Evolutionary conservation across 73 alveolate species (phyloP).

Genomic region (Symbiodinium natans): DNA sequence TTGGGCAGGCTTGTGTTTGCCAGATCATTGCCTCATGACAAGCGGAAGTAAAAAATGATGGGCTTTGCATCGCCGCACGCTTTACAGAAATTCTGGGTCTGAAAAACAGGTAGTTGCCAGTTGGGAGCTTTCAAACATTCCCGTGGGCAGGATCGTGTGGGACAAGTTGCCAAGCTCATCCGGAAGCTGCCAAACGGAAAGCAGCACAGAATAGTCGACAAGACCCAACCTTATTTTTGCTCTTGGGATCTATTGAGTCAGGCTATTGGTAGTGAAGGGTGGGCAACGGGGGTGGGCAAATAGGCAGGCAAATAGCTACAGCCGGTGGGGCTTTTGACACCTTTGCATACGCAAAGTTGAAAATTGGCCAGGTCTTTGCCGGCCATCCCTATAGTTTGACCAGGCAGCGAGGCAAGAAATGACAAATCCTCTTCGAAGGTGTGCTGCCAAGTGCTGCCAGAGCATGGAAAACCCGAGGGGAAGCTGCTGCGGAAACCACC

Average conservation of each 20-base stretch:
- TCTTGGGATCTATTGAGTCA: too few species aligned
- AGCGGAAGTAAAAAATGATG: not conserved
- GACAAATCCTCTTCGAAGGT: constrained; percentile 18
- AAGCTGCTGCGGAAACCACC: constrained; percentile 42
- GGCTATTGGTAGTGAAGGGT: too few species aligned
- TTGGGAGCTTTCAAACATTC: not conserved
- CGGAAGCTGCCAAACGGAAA: constrained; percentile 38
- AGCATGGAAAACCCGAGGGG: not conserved
- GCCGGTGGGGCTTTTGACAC: not conserved
- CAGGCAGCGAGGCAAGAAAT: constrained; percentile 39
- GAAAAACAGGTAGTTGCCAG: not conserved
- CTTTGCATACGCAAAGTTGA: too few species aligned
- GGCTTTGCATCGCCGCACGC: not conserved
- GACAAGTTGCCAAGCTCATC: not conserved
- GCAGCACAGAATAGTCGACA: constrained; percentile 61
- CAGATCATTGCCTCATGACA: not conserved
- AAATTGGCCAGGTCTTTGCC: too few species aligned
- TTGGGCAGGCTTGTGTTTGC: not conserved
- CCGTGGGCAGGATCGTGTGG: too few species aligned
- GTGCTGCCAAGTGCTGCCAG: constrained; percentile 13
- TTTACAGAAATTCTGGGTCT: too few species aligned
- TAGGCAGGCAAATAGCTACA: too few species aligned
- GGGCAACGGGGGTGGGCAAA: too few species aligned
- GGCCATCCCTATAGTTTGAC: not conserved
- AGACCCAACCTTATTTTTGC: constrained; percentile 31